Evolutionary conservation across 2,329 filamentous ascomycete species (phyloP), one percentile per base, ranked within the genome.

Genomic region (Ophiostoma sp.): DNA sequence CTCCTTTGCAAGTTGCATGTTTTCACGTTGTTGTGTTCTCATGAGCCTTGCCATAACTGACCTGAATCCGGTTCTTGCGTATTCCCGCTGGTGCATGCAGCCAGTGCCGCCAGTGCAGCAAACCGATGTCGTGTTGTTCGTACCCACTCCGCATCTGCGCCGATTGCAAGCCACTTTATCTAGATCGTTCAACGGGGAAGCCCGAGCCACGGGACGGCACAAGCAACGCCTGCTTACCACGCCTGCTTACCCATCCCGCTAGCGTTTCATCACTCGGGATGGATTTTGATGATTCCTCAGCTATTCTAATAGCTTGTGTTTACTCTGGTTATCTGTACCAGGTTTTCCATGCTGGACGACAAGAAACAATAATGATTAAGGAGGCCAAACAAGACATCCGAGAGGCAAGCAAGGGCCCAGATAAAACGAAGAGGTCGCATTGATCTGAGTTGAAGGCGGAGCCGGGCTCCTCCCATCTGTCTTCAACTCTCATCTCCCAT

Each of bases 131-230:
- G 49, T 27, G 18, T 55, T 55, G 49, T 12, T 55, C 49, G 27
- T 60, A 60, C 27, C 27, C 52, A 58, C 27, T 58, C 52, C 55
- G 55, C 27, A 40, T 38, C 27, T 27, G 8, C 12, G 12, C 55
- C 55, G 55, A 60, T 38, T 40, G 55, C 5, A 60, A 38, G 55
- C 42, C 42, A 64, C 18, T 4, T 36, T 44, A 11, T 36, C 7
- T 1, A 12, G 3, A 38, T 58, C 14, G 38, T 38, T 16, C 4
- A 3, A 60, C 41, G 27, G 41, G 9, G 36, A 42, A 45, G 27
- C 63, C 64, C 44, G 64, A 65, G 36, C 64, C 52, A 42, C 7
- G 52, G 52, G 41, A 40, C 45, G n/a, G 67, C 64, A 63, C 40
- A 9, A 36, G 49, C 27, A 49, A 40, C 40, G 45, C 9, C 42